Evolutionary conservation across 371 early-diverging fungal genomes (phyloP), one percentile per base, ranked within the genome.

Genomic region (Mucor ambiguus): DNA sequence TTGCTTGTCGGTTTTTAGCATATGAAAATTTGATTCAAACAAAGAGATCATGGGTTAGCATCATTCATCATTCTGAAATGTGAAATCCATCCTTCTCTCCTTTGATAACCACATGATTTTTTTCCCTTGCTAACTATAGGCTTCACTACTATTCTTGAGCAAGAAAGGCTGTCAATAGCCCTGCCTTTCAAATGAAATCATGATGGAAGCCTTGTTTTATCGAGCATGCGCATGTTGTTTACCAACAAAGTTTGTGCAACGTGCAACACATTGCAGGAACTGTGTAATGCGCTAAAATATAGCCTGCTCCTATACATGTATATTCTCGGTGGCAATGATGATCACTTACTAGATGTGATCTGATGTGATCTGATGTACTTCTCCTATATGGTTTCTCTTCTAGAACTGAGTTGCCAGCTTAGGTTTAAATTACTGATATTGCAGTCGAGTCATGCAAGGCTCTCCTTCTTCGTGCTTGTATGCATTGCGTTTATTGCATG

Each of bases 11-110:
- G 37, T 33, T 37, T 32, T 57, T 32, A 57, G 20, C 58, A 58
- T 58, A 58, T 58, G 58, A 58, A 58, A 58, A 20, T 54, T 54
- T 44, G n/a, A n/a, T 44, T 20, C 3, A 20, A 20, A 44, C 20
- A 20, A 44, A 44, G 37, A 37, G 44, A 7, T 44, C 44, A 44
- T 44, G 44, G 44, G 44, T 44, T 44, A 44, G n/a, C 20, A 44
- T 44, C 44, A 44, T 44, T 44, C 22, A 20, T n/a, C 20, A 20
- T 44, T 44, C 20, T 20, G 18, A 44, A 44, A 44, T 44, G 44
- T 44, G 44, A 44, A 44, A 44, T 44, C 44, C 44, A 44, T n/a
- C 44, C 3, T 44, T n/a, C 20, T 44, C n/a, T 44, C 44, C 44
- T 44, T n/a, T 44, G 44, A 44, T n/a, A 44, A n/a, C 44, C 44